Evolutionary conservation across 306 rosid species (phyloP).

Genomic region (Prinsepia uniflora): DNA sequence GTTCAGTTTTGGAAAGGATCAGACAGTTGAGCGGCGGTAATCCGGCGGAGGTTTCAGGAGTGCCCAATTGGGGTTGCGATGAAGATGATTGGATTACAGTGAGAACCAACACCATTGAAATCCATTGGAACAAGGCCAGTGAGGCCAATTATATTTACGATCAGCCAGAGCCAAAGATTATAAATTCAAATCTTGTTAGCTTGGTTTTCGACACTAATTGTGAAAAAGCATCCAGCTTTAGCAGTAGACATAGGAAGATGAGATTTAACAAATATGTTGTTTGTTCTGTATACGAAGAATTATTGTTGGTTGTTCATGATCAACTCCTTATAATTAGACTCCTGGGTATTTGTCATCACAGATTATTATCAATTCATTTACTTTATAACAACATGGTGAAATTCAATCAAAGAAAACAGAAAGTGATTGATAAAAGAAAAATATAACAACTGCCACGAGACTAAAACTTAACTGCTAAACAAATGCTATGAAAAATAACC

Average conservation of each 20-base stretch:
- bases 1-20: slow-evolving; percentile 43
- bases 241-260: not conserved
- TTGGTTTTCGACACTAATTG: not conserved
- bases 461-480: not conserved
- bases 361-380: no score
- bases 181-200: not conserved
- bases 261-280: slow-evolving; percentile 9
- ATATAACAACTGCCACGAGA: not conserved
- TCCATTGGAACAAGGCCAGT: slow-evolving; percentile 5
- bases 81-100: slow-evolving; percentile 58
- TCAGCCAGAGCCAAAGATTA: slow-evolving; percentile 4
- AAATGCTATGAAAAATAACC: not conserved
- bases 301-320: not conserved
- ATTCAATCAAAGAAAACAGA: not conserved
- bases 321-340: not conserved
- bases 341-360: no score
- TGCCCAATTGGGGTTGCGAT: slow-evolving; percentile 41
- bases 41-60: slow-evolving; percentile 9
- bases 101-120: slow-evolving; percentile 37
- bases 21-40: slow-evolving; percentile 29
- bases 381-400: not conserved
- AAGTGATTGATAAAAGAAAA: not conserved
- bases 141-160: not conserved
- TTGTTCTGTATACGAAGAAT: slow-evolving; percentile 14
- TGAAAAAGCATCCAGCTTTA: not conserved